Evolutionary conservation across 2,329 filamentous ascomycete species (phyloP).

Genomic region (Aspergillus sp.): DNA sequence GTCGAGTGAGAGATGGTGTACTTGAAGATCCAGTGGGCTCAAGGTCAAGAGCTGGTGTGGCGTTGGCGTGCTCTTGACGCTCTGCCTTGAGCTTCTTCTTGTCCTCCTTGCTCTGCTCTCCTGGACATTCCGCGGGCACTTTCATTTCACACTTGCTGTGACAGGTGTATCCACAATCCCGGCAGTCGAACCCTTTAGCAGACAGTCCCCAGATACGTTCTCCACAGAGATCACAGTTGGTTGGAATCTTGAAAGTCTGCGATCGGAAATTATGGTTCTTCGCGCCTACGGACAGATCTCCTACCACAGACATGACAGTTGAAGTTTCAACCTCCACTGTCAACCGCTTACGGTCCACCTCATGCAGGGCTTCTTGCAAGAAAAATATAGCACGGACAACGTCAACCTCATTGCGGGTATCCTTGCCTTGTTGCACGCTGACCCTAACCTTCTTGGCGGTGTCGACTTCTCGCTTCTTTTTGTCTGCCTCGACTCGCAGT

Average conservation of each 20-base stretch:
- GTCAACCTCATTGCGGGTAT: slow-evolving; percentile 83
- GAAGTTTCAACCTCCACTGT: slow-evolving; percentile 90
- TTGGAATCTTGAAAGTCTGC: slow-evolving; percentile 99
- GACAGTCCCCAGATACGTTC: slow-evolving; percentile 96
- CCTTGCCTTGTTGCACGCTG: slow-evolving; percentile 72
- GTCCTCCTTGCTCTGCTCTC: slow-evolving; percentile 89
- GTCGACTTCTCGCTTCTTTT: slow-evolving; percentile 81
- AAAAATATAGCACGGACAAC: slow-evolving; percentile 78
- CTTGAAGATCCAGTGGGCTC: slow-evolving; percentile 46
- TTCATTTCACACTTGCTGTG: slow-evolving; percentile 99
- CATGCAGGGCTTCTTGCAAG: slow-evolving; percentile 78
- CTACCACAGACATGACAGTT: slow-evolving; percentile 85
- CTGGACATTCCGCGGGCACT: slow-evolving; percentile 90
- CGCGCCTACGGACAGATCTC: slow-evolving; percentile 86
- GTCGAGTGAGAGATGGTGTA: slow-evolving; percentile 65
- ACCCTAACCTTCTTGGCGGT: slow-evolving; percentile 68
- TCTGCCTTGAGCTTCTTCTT: slow-evolving; percentile 88
- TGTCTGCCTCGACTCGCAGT: slow-evolving; percentile 75
- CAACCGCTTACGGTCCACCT: slow-evolving; percentile 75
- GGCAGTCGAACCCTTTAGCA: slow-evolving; percentile 93
- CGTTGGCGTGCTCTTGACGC: slow-evolving; percentile 72
- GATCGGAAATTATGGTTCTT: slow-evolving; percentile 97
- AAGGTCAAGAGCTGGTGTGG: slow-evolving; percentile 37
- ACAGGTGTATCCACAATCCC: slow-evolving; percentile 95
- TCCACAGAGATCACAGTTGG: slow-evolving; percentile 94